These are phyloP conservation scores for Paxillus ammoniavirescens DNA, from an alignment of 768 basidiomycete genomes.

Conservation along the genomic window DNA sequence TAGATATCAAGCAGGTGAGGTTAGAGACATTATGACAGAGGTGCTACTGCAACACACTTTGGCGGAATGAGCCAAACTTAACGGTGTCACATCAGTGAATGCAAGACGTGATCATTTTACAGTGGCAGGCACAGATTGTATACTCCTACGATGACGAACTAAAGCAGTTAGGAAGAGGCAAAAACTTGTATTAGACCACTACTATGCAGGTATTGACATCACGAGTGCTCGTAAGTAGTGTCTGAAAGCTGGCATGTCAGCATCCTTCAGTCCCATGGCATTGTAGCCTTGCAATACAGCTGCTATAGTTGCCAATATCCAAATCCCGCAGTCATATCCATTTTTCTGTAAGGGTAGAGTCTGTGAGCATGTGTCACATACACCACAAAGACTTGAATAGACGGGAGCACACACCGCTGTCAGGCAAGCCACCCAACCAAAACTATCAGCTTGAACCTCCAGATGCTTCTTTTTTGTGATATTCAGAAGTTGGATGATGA, in stretches of 20 bases:
- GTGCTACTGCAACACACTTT: not conserved
- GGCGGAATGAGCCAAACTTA: not conserved
- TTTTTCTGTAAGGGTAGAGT: conserved; percentile 14
- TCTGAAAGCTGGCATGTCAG: conserved; percentile 12
- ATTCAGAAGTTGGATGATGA: too few relatives aligned
- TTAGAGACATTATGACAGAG: not conserved
- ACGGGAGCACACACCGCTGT: too few relatives aligned
- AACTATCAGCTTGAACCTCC: too few relatives aligned
- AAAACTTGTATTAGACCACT: not conserved
- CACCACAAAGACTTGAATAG: too few relatives aligned
- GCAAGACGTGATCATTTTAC: not conserved
- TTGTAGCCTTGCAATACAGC: conserved; percentile 15
- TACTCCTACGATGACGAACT: not conserved
- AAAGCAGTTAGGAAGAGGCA: not conserved
- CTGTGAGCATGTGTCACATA: not conserved
- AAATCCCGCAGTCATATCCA: conserved; percentile 23
- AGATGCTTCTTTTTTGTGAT: too few relatives aligned
- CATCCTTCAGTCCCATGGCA: conserved; percentile 8
- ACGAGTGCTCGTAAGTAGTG: conserved; percentile 5
- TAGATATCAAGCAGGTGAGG: not conserved
- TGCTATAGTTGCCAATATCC: conserved; percentile 21
- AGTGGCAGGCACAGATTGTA: not conserved
- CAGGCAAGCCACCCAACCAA: too few relatives aligned
- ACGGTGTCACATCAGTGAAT: not conserved
- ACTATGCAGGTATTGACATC: not conserved